phyloP scores from a whole-genome alignment of 208 protist genomes.

The Leishmania braziliensis region DNA sequence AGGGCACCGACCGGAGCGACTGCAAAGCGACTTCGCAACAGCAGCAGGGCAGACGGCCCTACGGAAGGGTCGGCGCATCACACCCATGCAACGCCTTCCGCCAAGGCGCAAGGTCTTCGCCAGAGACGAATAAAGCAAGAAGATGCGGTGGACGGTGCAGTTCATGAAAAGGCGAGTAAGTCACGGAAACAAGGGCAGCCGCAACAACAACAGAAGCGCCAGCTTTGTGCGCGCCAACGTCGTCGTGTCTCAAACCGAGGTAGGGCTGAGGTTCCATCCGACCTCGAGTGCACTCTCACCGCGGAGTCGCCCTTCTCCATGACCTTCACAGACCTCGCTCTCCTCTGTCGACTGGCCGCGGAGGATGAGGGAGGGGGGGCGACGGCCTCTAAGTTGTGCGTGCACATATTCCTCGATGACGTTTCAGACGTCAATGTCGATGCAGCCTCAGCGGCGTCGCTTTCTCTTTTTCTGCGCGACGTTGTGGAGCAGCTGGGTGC shows the following conservation, averaged over 20 bases:
- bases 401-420: slow-evolving; percentile 21
- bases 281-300: background rate
- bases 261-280: background rate
- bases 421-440: background rate
- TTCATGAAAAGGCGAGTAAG: background rate
- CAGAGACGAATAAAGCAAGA: background rate
- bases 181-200: background rate
- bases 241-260: background rate
- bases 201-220: background rate
- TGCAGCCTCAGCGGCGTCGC: background rate
- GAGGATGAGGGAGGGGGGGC: background rate
- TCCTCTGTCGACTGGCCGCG: slow-evolving; percentile 15
- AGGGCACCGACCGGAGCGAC: background rate
- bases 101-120: background rate
- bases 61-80: background rate
- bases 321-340: slow-evolving; percentile 31
- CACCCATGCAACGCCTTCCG: background rate
- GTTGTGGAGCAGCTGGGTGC: slow-evolving; percentile 70
- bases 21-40: slow-evolving; percentile 2
- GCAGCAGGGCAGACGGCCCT: background rate
- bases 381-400: slow-evolving; percentile 9
- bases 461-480: slow-evolving; percentile 38
- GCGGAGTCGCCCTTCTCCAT: slow-evolving; percentile 16
- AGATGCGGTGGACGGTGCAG: background rate
- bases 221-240: background rate